Evolutionary conservation across 192 early-diverging fungal species (phyloP), one percentile per base, ranked within the genome.

Genomic region (Diversispora eburnea): DNA sequence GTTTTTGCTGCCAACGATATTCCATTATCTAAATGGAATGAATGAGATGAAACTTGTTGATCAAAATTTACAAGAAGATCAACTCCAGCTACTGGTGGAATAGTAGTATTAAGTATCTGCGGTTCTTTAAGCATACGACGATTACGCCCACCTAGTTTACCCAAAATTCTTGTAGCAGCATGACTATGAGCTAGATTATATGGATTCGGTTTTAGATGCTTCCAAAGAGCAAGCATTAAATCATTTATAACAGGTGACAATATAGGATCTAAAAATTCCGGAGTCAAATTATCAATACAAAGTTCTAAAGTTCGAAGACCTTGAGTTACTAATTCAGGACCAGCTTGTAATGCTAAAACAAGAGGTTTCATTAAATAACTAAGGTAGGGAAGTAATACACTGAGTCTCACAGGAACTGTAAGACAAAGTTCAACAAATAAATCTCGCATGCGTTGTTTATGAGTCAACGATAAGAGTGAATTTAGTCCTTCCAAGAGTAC

Each of bases 91-190:
- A 89, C 84, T 8, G 79, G 76, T 42, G 81, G 81, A 10, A 75
- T 59, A 8, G 77, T 72, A 56, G 78, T 78, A 25, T 77, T 63
- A 42, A 91, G 78, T 47, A 83, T 80, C 47, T 87, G 87, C 17
- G 91, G 88, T 48, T 88, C 89, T 64, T 88, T 87, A 20, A 98
- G 80, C 84, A 95, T 88, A 45, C 93, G 83, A 56, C 97, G 87
- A 79, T 99, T 99, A 33, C 95, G 83, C 2, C 98, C 98, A n/a
- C 98, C 98, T 42, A 99, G 88, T 78, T 99, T 98, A 8, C 98
- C 98, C 1, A 99, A 82, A 62, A 99, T 98, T 15, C 94, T 84
- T 72, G 94, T 89, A 4, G 97, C 92, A 3, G 91, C 89, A 71
- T 92, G 88, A 43, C 91, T 92, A 72, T 97, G 94, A 9, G 82